Conservation (phyloP, 2,329 filamentous ascomycete species). For the Trichophyton verrucosum region DNA sequence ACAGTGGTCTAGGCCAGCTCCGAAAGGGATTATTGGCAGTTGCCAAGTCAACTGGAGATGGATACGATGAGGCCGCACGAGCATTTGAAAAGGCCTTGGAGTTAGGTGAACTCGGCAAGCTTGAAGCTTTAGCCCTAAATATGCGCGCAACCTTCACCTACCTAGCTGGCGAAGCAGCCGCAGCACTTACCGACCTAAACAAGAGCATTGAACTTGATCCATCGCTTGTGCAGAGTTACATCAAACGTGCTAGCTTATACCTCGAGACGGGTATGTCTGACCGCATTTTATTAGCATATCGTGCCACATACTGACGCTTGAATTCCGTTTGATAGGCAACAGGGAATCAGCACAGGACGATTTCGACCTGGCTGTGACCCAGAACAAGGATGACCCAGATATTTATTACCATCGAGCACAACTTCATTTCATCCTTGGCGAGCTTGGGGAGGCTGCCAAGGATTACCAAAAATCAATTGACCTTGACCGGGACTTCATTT, state of each 20-base stretch:
- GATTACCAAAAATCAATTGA: slow-evolving; percentile 99
- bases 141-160: slow-evolving; percentile 94
- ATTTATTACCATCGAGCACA: slow-evolving; percentile 99
- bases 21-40: slow-evolving; percentile 71
- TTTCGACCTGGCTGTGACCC: slow-evolving; percentile 70
- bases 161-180: slow-evolving; percentile 72
- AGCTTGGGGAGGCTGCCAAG: slow-evolving; percentile 86
- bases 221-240: slow-evolving; percentile 84
- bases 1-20: slow-evolving; percentile 72
- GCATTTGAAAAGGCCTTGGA: slow-evolving; percentile 84
- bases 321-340: slow-evolving; percentile 45
- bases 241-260: slow-evolving; percentile 97
- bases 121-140: slow-evolving; percentile 89
- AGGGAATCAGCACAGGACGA: slow-evolving; percentile 77
- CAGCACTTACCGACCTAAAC: slow-evolving; percentile 73
- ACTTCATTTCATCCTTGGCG: slow-evolving; percentile 91
- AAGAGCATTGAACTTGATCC: slow-evolving; percentile 88
- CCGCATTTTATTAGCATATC: neutral
- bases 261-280: slow-evolving; percentile 63
- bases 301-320: neutral
- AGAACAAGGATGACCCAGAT: slow-evolving; percentile 82
- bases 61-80: slow-evolving; percentile 75
- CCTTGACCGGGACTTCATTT: slow-evolving; percentile 90
- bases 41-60: slow-evolving; percentile 74
- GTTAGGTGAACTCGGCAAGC: slow-evolving; percentile 62